Conservation (phyloP, 2,329 filamentous ascomycete genomes). For the Arthrobotrys megalospora region DNA sequence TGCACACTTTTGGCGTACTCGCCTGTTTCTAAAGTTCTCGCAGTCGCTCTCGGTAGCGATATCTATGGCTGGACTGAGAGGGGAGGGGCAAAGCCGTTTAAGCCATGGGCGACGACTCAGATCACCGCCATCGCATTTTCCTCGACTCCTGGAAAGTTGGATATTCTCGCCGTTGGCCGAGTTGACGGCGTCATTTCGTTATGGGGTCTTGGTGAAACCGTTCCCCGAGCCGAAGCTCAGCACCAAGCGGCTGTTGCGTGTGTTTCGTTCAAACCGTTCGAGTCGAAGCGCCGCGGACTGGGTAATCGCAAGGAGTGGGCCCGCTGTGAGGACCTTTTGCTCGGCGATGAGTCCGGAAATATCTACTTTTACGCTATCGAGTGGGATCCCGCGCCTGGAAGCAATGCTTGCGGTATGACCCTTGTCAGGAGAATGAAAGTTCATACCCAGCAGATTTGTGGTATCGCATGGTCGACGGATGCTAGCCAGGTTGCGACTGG, state of each 20-base stretch:
- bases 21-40: constrained; percentile 79
- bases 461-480: constrained; percentile 86
- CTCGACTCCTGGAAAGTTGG: constrained; percentile 79
- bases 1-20: constrained; percentile 93
- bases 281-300: constrained; percentile 66
- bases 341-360: constrained; percentile 86
- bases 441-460: constrained; percentile 92
- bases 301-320: constrained; percentile 72
- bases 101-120: constrained; percentile 72
- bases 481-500: constrained; percentile 86
- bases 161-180: constrained; percentile 87
- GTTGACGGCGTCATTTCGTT: constrained; percentile 82
- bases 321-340: constrained; percentile 81
- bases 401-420: constrained; percentile 66
- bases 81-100: constrained; percentile 75
- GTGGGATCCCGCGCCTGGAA: constrained; percentile 73
- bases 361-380: constrained; percentile 92
- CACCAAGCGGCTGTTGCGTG: constrained; percentile 83
- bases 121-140: constrained; percentile 94
- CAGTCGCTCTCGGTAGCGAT: constrained; percentile 83
- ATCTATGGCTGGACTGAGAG: constrained; percentile 92
- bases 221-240: constrained; percentile 80
- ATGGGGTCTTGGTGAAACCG: constrained; percentile 80
- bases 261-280: constrained; percentile 82
- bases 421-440: constrained; percentile 82